Evolutionary conservation across 148 eudicot genomes (phyloP), one percentile per base, ranked within the genome.

Genomic region (Persicaria maculosa): DNA sequence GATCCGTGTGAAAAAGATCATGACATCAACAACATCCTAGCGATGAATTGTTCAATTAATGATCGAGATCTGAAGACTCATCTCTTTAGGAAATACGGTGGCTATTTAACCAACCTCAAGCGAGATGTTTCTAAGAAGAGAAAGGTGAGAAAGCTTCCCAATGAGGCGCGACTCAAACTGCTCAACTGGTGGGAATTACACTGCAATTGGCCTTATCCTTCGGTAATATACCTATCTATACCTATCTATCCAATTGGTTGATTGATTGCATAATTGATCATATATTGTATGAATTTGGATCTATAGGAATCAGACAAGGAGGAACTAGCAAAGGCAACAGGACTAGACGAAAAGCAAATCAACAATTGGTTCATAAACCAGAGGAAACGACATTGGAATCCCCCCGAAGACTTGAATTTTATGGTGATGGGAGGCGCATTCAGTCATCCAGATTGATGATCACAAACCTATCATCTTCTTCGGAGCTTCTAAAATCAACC

Each of bases 301-400:
- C 25, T 22, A 22, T 75, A 93, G 98, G 98, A 93, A 88, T 96
- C 91, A 72, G 98, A 93, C 74, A 93, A 93, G 79, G 97, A 91
- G n/a, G 86, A 91, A 79, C 80, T 93, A 74, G 98, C 91, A 62
- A 91, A 89, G 77, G 97, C 91, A 79, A 93, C 98, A 19, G 98
- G 98, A 12, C 80, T 93, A 81, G 92, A 93, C 78, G 80, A 91
- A 74, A 93, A 93, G 75, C 98, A 93, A 85, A 93, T 93, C 31
- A 91, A 93, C 68, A 93, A 93, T 71, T 93, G 98, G 98, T 93
- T 93, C 85, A 93, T 93, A 77, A 93, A 93, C 82, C 98, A 93
- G 73, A 83, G 98, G 74, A 93, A 93, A 77, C 84, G 98, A 73
- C 91, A 93, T 68, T 93, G 98, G 98, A 85, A 82, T 68, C 87